Evolutionary conservation across 768 basidiomycete species (phyloP).

Genomic region (Kwoniella dendrophila): DNA sequence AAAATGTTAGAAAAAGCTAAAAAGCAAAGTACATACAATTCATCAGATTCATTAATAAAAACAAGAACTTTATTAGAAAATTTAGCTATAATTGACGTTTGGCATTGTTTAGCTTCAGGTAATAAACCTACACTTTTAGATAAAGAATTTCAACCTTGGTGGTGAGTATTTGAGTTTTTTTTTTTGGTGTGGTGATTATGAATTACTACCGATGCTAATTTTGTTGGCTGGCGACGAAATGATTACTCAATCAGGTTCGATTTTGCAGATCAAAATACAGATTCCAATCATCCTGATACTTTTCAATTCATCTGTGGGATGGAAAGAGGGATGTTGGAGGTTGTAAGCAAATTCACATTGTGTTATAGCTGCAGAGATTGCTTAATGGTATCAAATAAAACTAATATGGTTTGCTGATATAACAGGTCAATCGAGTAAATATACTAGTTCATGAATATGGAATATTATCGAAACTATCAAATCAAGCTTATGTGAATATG

Average conservation of each 20-base stretch:
- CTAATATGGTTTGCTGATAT: neutral
- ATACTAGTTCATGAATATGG: constrained; percentile 22
- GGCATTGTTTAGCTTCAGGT: constrained; percentile 21
- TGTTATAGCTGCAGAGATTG: too few relatives aligned
- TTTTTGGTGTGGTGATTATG: neutral
- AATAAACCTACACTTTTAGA: constrained; percentile 12
- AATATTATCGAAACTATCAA: constrained; percentile 4
- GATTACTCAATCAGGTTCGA: constrained; percentile 19
- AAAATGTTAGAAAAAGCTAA: constrained; percentile 10
- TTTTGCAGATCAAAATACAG: constrained; percentile 8
- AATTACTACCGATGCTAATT: too few relatives aligned
- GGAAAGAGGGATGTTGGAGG: constrained; percentile 28
- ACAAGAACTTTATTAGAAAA: constrained; percentile 7
- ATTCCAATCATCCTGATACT: constrained; percentile 3
- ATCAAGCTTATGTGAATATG: constrained; percentile 1
- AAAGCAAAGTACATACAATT: too few relatives aligned
- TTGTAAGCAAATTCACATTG: constrained; percentile 4
- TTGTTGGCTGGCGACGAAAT: neutral
- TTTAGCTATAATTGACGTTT: constrained; percentile 17
- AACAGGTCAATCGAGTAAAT: constrained; percentile 29
- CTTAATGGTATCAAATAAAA: too few relatives aligned
- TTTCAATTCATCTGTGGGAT: constrained; percentile 22
- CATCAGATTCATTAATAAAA: neutral
- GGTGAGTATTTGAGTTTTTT: constrained; percentile 16
- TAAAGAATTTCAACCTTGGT: constrained; percentile 28